Evolutionary conservation across 2,329 filamentous ascomycete species (phyloP).

Genomic region (Penicillium sp.): DNA sequence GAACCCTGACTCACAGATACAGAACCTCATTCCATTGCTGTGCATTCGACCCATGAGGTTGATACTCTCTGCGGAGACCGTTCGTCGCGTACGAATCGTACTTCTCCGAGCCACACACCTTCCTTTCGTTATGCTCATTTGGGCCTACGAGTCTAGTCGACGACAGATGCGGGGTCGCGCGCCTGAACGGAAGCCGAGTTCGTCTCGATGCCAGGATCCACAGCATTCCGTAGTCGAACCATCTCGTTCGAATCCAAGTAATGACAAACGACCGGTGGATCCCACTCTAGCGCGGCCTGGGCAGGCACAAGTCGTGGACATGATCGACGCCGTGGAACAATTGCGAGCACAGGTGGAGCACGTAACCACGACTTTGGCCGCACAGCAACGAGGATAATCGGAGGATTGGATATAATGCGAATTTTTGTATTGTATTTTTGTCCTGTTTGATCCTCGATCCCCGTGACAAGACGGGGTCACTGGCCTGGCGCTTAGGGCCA

Average conservation of each 20-base stretch:
- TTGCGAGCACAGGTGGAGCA: conserved; percentile 34
- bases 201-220: conserved; percentile 24
- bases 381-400: conserved; percentile 14
- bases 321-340: conserved; percentile 34
- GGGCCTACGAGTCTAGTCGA: conserved; percentile 47
- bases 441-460: conserved; percentile 2
- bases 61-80: conserved; percentile 49
- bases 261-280: conserved; percentile 15
- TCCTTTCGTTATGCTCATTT: conserved; percentile 53
- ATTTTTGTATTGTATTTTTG: background rate
- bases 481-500: conserved; percentile 16
- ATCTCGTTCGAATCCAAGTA: too few species aligned
- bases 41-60: conserved; percentile 54
- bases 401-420: background rate
- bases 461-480: conserved; percentile 9
- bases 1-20: conserved; percentile 8
- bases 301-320: conserved; percentile 26
- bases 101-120: conserved; percentile 55
- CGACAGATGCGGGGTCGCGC: conserved; percentile 16
- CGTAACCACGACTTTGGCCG: conserved; percentile 25
- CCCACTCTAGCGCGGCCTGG: conserved; percentile 17
- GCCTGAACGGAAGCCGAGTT: conserved; percentile 19
- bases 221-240: conserved; percentile 21
- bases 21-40: conserved; percentile 56
- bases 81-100: conserved; percentile 53